phyloP scores from a whole-genome alignment of 768 basidiomycete species.

The Termitomyces sp. region DNA sequence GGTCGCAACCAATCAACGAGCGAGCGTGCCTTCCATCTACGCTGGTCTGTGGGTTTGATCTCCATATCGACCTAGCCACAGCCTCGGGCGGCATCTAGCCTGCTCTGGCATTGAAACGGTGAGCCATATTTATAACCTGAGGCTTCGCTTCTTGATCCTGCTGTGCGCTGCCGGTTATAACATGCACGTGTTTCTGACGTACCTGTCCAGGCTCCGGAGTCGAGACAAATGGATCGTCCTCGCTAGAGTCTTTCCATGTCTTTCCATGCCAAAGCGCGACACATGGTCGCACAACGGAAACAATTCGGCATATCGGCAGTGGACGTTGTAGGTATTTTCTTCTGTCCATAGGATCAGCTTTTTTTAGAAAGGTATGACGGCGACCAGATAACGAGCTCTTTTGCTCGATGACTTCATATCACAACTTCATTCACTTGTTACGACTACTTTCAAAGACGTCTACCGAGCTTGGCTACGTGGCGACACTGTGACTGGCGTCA shows the following conservation, averaged over 20 bases:
- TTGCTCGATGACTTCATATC: background rate
- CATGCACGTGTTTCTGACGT: background rate
- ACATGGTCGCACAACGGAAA: background rate
- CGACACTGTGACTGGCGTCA: background rate
- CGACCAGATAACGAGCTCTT: background rate
- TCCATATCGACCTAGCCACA: background rate
- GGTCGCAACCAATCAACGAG: background rate
- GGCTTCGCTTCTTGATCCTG: too few relatives aligned
- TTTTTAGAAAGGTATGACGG: background rate
- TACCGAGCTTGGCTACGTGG: background rate
- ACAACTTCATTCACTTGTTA: background rate
- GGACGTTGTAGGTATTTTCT: too few relatives aligned
- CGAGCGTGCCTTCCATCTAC: conserved; percentile 5
- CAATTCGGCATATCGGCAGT: background rate
- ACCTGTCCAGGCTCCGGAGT: background rate
- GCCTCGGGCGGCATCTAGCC: background rate
- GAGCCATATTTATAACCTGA: background rate
- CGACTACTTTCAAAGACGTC: background rate
- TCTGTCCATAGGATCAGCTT: too few relatives aligned
- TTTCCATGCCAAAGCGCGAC: background rate
- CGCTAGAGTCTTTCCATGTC: background rate
- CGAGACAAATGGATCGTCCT: background rate
- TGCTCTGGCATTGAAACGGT: background rate
- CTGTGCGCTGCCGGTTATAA: background rate
- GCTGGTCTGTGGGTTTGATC: background rate